Conservation (phyloP, 2,329 filamentous ascomycete species). For the Pseudophaeomoniella oleicola region DNA sequence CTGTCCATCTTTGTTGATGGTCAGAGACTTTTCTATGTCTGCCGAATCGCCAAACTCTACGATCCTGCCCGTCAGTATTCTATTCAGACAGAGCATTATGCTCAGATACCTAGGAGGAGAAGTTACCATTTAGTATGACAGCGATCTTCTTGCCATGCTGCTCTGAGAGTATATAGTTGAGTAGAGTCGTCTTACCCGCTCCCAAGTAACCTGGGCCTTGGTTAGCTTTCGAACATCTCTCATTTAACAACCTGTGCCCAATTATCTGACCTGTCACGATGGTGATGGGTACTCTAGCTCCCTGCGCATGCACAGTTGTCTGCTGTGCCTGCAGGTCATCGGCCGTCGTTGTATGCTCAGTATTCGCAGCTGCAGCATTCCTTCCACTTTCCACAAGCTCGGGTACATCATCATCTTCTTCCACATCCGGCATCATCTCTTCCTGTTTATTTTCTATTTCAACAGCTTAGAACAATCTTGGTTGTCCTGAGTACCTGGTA, state of each 20-base stretch:
- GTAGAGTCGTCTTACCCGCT: constrained; percentile 83
- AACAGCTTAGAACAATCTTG: too few species aligned
- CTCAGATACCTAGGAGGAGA: neutral
- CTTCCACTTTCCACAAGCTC: constrained; percentile 26
- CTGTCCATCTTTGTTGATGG: constrained; percentile 69
- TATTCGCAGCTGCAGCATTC: constrained; percentile 12
- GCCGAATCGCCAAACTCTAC: constrained; percentile 71
- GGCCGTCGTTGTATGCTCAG: constrained; percentile 2
- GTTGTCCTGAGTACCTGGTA: too few species aligned
- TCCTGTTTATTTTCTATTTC: too few species aligned
- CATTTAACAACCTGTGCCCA: too few species aligned
- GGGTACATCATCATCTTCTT: constrained; percentile 28
- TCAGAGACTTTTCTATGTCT: constrained; percentile 92
- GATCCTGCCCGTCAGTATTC: too few species aligned
- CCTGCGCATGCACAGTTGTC: constrained; percentile 7
- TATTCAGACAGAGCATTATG: neutral
- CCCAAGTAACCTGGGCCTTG: constrained; percentile 66
- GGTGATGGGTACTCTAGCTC: constrained; percentile 33
- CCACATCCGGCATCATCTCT: constrained; percentile 1
- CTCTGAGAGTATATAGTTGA: constrained; percentile 92
- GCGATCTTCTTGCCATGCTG: constrained; percentile 96
- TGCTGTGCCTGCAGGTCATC: neutral
- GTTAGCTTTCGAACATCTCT: too few species aligned
- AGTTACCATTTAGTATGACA: constrained; percentile 79
- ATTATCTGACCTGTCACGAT: constrained; percentile 31